phyloP scores from a whole-genome alignment of 371 early-diverging fungal species.

The Haplosporangium sp. region DNA sequence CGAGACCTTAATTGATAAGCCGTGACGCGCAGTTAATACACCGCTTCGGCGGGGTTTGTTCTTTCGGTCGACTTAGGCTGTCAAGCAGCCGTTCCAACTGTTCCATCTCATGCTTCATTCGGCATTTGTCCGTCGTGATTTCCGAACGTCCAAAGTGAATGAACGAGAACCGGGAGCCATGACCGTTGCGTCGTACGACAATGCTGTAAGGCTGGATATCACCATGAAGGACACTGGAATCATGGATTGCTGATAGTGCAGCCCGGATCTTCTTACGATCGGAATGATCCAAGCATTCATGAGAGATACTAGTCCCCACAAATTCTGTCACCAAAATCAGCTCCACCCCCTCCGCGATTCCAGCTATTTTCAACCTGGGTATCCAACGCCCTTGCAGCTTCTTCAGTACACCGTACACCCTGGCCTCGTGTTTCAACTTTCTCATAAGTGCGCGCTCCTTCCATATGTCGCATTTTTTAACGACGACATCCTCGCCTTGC shows the following conservation, averaged over 20 bases:
- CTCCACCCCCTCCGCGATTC: conserved; percentile 19
- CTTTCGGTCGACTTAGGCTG: no score
- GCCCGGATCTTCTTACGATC: conserved; percentile 21
- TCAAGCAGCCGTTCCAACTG: no score
- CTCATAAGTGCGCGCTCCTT: background rate
- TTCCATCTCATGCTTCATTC: no score
- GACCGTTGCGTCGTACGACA: conserved; percentile 12
- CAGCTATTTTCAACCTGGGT: conserved; percentile 17
- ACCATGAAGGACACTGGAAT: conserved; percentile 26
- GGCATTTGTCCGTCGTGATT: no score
- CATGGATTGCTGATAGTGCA: conserved; percentile 29
- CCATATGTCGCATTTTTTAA: conserved; percentile 32
- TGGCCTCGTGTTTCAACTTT: conserved; percentile 27
- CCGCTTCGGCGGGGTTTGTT: no score
- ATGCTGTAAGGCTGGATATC: conserved; percentile 26
- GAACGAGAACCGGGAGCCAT: conserved; percentile 2
- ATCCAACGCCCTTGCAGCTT: conserved; percentile 28
- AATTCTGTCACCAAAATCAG: conserved; percentile 19
- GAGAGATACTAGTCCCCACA: conserved; percentile 13
- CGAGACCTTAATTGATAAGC: no score
- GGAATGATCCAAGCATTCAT: background rate
- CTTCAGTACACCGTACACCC: conserved; percentile 14
- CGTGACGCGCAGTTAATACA: no score
- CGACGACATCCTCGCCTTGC: conserved; percentile 15
- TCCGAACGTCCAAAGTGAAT: conserved; percentile 16